Evolutionary conservation across 106 monocot genomes (phyloP).

Genomic region (Acanthochlamys bracteata): DNA sequence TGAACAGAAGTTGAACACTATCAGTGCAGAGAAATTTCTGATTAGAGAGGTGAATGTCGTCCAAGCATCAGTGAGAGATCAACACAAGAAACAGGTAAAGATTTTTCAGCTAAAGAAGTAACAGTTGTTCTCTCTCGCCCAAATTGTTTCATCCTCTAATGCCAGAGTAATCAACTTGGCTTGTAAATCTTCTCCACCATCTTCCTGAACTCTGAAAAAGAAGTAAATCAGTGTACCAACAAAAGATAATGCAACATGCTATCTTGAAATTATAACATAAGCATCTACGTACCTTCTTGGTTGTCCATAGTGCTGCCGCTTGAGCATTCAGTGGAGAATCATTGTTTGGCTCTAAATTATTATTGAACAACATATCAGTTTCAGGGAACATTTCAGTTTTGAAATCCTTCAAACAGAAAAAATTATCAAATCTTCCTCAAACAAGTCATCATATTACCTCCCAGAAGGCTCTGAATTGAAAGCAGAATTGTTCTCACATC

Average conservation of each 20-base stretch:
- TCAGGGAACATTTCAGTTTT: not conserved
- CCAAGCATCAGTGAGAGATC: too few species aligned
- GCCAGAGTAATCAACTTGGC: conserved; percentile 15
- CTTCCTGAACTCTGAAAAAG: conserved; percentile 73
- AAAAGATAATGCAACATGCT: not conserved
- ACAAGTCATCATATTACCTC: conserved; percentile 33
- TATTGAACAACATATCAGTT: not conserved
- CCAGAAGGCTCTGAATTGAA: conserved; percentile 86
- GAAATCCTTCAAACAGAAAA: not conserved
- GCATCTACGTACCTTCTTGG: conserved; percentile 56
- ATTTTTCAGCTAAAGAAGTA: too few species aligned
- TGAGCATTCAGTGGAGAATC: conserved; percentile 93
- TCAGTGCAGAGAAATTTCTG: too few species aligned
- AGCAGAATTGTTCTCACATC: conserved; percentile 78
- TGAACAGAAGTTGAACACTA: too few species aligned
- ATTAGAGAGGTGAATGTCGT: too few species aligned
- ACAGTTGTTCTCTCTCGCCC: too few species aligned
- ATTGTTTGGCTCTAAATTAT: conserved; percentile 83
- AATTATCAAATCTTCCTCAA: too few species aligned
- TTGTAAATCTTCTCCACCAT: conserved; percentile 93
- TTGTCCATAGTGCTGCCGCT: conserved; percentile 86
- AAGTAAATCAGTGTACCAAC: not conserved
- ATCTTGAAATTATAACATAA: not conserved
- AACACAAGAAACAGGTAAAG: too few species aligned
- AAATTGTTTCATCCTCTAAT: not conserved